A percentile compares a stretch with the other conserved stretches of the same genome.
Conservation (phyloP, 345 rosid genomes). For the Psidium guajava region DNA sequence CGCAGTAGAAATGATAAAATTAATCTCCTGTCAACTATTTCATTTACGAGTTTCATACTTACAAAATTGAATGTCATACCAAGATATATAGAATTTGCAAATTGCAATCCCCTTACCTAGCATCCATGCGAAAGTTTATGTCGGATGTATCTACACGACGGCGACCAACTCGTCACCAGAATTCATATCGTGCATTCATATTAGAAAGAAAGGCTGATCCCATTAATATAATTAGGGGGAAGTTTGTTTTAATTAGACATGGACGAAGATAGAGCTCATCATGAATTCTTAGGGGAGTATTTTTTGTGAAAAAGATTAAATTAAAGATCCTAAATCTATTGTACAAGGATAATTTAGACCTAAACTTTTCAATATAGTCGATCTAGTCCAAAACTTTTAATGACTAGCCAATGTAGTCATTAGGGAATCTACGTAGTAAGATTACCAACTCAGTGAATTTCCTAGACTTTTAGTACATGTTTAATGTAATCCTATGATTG, state of each 20-base stretch:
- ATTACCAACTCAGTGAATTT: too few relatives aligned
- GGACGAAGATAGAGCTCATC: not conserved
- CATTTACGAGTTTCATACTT: not conserved
- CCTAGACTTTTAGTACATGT: too few relatives aligned
- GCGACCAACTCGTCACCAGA: not conserved
- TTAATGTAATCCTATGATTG: too few relatives aligned
- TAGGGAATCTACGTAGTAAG: too few relatives aligned
- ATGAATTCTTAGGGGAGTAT: not conserved
- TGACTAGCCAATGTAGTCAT: too few relatives aligned
- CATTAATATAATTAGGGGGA: not conserved
- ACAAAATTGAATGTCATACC: not conserved
- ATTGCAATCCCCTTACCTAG: not conserved
- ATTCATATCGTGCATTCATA: not conserved
- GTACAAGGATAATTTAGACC: too few relatives aligned
- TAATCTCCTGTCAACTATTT: not conserved
- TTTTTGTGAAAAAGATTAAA: not conserved
- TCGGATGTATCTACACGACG: not conserved
- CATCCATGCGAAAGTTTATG: not conserved
- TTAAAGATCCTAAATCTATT: not conserved
- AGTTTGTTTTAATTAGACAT: not conserved
- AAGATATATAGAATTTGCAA: not conserved
- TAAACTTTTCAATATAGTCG: too few relatives aligned
- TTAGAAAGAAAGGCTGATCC: not conserved
- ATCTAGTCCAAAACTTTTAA: not conserved
- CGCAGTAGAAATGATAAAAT: not conserved